phyloP scores from a whole-genome alignment of 306 rosid species.

The Bauhinia variegata region DNA sequence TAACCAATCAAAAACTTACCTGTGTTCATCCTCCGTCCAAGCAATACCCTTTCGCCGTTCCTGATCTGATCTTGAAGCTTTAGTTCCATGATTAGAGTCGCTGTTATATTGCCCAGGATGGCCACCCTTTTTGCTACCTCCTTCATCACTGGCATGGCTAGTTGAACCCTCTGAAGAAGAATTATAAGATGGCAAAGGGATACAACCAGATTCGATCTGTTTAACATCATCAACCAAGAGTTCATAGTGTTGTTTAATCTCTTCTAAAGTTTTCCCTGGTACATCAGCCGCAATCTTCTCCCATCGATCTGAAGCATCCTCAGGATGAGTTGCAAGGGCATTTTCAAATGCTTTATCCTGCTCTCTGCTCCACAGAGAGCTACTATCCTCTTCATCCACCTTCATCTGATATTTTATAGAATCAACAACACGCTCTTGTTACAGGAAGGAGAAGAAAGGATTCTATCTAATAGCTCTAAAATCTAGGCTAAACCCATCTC shows the following conservation, averaged over 20 bases:
- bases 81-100: constrained; percentile 81
- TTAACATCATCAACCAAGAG: constrained; percentile 76
- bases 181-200: constrained; percentile 80
- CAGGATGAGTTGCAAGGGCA: constrained; percentile 77
- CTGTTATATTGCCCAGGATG: constrained; percentile 47
- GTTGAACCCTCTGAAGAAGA: constrained; percentile 78
- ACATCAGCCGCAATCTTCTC: constrained; percentile 84
- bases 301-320: constrained; percentile 81
- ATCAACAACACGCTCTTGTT: constrained; percentile 38
- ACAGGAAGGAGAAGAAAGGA: constrained; percentile 39
- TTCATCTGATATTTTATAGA: constrained; percentile 53
- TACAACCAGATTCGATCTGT: constrained; percentile 87
- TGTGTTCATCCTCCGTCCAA: constrained; percentile 99
- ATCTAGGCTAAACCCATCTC: constrained; percentile 45
- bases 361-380: constrained; percentile 86
- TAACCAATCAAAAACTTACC: constrained; percentile 49
- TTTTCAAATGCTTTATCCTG: constrained; percentile 92
- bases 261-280: constrained; percentile 76
- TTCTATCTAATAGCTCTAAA: constrained; percentile 36
- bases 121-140: constrained; percentile 66
- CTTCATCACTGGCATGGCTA: constrained; percentile 80
- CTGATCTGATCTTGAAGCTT: constrained; percentile 86
- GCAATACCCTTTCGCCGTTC: constrained; percentile 98
- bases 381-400: constrained; percentile 66
- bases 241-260: constrained; percentile 78